Evolutionary conservation across 306 rosid genomes (phyloP).

Genomic region (Cucurbita maxima): DNA sequence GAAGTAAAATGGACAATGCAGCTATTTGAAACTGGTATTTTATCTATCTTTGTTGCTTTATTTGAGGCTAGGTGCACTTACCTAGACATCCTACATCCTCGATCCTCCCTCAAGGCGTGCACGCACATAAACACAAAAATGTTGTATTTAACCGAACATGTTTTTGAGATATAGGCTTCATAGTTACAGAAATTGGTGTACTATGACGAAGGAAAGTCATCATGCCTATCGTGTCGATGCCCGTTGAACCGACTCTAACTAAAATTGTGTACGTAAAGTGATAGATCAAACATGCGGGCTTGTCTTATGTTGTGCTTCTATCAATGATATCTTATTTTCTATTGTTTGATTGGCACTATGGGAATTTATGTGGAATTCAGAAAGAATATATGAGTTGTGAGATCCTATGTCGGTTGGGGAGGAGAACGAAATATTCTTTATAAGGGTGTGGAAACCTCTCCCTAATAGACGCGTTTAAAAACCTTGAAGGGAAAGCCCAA

Average conservation of each 20-base stretch:
- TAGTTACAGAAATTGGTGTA: not conserved
- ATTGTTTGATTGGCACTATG: not conserved
- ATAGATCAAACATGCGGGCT: not conserved
- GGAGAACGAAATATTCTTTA: too few relatives aligned
- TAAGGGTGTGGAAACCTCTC: too few relatives aligned
- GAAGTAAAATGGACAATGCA: not conserved
- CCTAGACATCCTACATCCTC: not conserved
- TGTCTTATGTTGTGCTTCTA: not conserved
- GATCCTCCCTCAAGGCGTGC: not conserved
- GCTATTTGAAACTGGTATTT: not conserved
- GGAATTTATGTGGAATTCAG: not conserved
- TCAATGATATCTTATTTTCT: not conserved
- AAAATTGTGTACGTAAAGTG: not conserved
- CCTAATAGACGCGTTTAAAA: too few relatives aligned
- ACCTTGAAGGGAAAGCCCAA: too few relatives aligned
- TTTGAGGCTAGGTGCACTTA: not conserved
- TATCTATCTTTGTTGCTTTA: not conserved
- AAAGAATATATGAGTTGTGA: not conserved
- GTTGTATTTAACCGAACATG: not conserved
- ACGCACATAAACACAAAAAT: not conserved
- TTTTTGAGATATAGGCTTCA: not conserved
- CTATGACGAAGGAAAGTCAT: not conserved
- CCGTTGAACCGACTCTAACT: not conserved
- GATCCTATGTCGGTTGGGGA: too few relatives aligned
- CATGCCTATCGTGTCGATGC: not conserved